Evolutionary conservation across 2,329 filamentous ascomycete species (phyloP), one percentile per base, ranked within the genome.

Genomic region (Mycocentrospora acerina): DNA sequence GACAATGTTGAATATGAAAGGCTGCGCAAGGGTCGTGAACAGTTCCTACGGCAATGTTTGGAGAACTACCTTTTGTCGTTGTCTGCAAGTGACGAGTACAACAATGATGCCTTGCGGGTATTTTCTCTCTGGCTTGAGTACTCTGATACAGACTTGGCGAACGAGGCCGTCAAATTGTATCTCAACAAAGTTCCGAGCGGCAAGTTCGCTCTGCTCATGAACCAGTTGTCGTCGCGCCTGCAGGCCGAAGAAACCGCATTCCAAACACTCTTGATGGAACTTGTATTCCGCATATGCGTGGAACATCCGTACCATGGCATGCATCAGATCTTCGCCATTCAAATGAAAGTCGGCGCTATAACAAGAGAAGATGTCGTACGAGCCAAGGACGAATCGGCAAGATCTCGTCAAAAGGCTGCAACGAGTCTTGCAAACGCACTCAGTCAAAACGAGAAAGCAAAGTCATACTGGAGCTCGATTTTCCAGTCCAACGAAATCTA

Each of bases 261-360:
- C 59, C 93, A 98, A 58, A 76, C 74, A 27, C 75, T 91, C 1
- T 73, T 99, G 2, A 80, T 82, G 35, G 74, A 76, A 2, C 72
- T 98, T 13, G 83, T 97, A 4, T 81, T 83, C 57, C 83, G 83
- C 7, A 95, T 98, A 38, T 97, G 91, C 60, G 76, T 80, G 9
- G 90, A 98, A 40, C 93, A 99, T 68, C 94, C 93, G 0, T 95
- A 90, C 64, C 94, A 98, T 62, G 90, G 90, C 32, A 91, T 97
- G 83, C 95, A 98, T 63, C 90, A 97, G 55, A 88, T 98, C 28
- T 96, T 91, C 74, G 88, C 90, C 2, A 67, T 66, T 17, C 61
- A 63, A 26, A 64, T 58, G 50, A 64, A 66, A 24, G 51, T 63
- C 7, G 84, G 86, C 15, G 83, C 81, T 29, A 86, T 83, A 55